Base-by-base conservation (phyloP, 345 rosid species). In the Hypericum perforatum region DNA sequence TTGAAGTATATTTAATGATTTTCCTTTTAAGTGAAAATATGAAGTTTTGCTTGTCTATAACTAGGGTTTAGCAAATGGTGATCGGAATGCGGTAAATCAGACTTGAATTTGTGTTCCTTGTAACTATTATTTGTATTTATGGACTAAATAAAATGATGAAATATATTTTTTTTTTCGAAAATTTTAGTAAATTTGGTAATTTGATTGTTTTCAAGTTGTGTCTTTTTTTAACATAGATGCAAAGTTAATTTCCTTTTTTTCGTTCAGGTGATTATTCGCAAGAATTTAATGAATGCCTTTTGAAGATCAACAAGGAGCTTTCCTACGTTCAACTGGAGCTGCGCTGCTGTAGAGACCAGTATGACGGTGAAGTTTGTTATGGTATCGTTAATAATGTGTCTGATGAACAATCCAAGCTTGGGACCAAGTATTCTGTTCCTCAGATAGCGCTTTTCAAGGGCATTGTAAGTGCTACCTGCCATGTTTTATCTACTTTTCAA, bases 401-500 rank as follows among this genome's bases (percentile, higher is more conserved):
- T 0, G 95, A 92, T 50, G 95, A 85, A 11, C 95, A 92, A 16
- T 88, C 96, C 16, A 77, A 92, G 78, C 94, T 88, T 37, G 96
- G 96, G 39, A 79, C 96, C 0, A 78, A 75, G 16, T 92, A 83
- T 68, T 75, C 90, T 10, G 85, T 81, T 69, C 95, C 80, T 0
- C 96, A 92, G 73, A 81, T 92, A 62, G 82, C 94, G 32, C 72
- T 81, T 57, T 92, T 78, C 53, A 88, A 80, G 74, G 88, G 80
- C 46, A 75, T 85, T 67, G 98, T 88, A 64, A 75, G 96, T 85
- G 37, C 32, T 22, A 22, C 32, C 32, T 22, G 32, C 32, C 32
- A 22, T 4, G 1, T 22, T 22, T 22, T 22, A 22, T 1, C 32
- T 22, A 22, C 32, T 22, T 22, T 22, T 22, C 32, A 22, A 22